phyloP scores from a whole-genome alignment of 345 rosid genomes.

The Alliaria petiolata region DNA sequence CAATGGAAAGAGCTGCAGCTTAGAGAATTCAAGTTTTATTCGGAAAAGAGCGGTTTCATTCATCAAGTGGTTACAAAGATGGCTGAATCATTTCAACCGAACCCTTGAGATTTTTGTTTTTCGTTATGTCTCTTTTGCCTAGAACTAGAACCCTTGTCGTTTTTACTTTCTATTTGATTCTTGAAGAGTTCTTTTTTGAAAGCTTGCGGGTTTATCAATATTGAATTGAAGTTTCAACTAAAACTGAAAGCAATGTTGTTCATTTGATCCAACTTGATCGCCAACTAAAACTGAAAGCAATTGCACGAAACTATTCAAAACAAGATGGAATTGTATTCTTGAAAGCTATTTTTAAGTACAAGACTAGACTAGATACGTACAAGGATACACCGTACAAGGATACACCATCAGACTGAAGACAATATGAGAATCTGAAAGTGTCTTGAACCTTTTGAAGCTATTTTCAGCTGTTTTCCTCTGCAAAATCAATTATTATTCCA shows the following conservation, averaged over 20 bases:
- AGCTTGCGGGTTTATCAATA: not conserved
- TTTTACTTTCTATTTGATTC: not conserved
- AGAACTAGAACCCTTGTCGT: not conserved
- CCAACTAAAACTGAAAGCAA: no score
- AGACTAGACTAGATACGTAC: no score
- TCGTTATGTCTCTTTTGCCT: not conserved
- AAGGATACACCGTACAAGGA: not conserved
- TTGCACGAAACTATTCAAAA: no score
- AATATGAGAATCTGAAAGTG: not conserved
- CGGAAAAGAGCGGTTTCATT: conserved; percentile 24
- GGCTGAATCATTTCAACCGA: conserved; percentile 4
- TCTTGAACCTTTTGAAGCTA: not conserved
- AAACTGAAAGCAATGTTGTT: not conserved
- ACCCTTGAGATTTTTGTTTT: not conserved
- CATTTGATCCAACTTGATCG: not conserved
- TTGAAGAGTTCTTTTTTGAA: not conserved
- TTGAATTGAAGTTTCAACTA: not conserved
- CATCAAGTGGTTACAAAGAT: conserved; percentile 13
- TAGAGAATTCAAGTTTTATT: conserved; percentile 3
- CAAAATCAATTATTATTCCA: not conserved
- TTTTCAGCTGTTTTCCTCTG: conserved; percentile 29
- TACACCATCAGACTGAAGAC: not conserved
- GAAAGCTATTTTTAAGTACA: no score
- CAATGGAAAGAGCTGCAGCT: conserved; percentile 20
- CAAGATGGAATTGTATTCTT: no score